Evolutionary conservation across 176 grass and related monocot genomes (phyloP).

Genomic region (Aegilops tauschii): DNA sequence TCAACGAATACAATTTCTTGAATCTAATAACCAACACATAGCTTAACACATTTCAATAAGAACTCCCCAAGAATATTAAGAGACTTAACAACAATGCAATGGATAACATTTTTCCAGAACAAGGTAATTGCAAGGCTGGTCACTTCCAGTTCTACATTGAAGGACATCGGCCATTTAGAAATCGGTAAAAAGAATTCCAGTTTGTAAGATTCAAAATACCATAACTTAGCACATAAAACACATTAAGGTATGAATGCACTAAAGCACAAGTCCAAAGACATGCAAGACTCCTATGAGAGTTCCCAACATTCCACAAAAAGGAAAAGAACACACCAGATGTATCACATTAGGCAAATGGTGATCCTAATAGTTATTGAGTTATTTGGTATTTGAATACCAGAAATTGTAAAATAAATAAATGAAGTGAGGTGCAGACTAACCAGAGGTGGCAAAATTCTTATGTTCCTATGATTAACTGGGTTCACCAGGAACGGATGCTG

Average conservation of each 20-base stretch:
- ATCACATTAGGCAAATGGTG: background rate
- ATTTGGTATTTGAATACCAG: background rate
- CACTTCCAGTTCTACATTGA: background rate
- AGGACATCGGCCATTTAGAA: background rate
- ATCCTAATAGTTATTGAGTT: background rate
- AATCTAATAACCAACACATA: constrained; percentile 14
- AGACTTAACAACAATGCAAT: background rate
- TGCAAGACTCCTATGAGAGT: constrained; percentile 1
- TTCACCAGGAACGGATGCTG: constrained; percentile 41
- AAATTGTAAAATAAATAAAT: constrained; percentile 10
- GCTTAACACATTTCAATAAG: background rate
- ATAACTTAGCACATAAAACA: background rate
- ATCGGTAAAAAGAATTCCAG: background rate
- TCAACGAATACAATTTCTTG: background rate
- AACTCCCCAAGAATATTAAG: background rate
- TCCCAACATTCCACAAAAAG: background rate
- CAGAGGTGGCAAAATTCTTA: constrained; percentile 50
- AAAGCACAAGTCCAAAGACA: constrained; percentile 16
- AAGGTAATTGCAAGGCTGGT: constrained; percentile 1
- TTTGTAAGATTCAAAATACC: constrained; percentile 9
- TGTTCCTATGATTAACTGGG: constrained; percentile 45
- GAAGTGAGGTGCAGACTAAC: constrained; percentile 28
- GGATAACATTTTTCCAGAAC: constrained; percentile 9
- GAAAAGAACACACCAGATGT: background rate
- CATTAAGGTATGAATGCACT: background rate